Base-by-base conservation (phyloP, 2,329 filamentous ascomycete genomes). In the Magnaporthiopsis poae region DNA sequence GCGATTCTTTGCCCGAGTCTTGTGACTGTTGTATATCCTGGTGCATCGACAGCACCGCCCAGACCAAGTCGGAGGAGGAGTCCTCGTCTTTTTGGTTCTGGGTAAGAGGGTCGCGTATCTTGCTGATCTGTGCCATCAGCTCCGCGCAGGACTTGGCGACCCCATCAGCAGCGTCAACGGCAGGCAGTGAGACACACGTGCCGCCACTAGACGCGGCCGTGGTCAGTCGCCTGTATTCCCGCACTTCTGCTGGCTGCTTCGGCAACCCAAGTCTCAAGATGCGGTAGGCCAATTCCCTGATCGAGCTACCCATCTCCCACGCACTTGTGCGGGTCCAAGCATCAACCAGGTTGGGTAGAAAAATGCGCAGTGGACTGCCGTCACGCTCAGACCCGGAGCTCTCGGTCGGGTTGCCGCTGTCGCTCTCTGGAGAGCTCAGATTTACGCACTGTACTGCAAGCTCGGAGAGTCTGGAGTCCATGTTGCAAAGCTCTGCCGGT, bases 331-430 rank as follows among this genome's bases (percentile, higher is more conserved):
- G 73, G 0, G 72, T 68, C 52, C 76, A 76, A 56, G 74, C 75
- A 67, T 81, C 79, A 12, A 80, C 70, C 25, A 81, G 71, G 21
- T 77, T 71, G 1, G 79, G 80, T 2, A 79, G 69, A 65, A 79
- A 81, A 67, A 80, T 76, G 1, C 77, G 78, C 67, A 80, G 21
- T n/a, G 52, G 29, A 29, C 35, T 35, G 18, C 75, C 71, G 29
- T 71, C 72, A 61, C 71, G 70, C 15, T 65, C 65, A 35, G 56
- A 39, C 9, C 69, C 21, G 21, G 46, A 25, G 21, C 21, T 4
- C 7, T 8, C 21, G 8, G 21, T 7, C 21, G 21, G 7, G 46
- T 21, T 56, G 46, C 21, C 13, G 46, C 12, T 9, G 2, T 56
- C 21, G 46, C 46, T 56, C 21, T 13, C 13, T 63, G 25, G 39